Percentiles rank a stretch among this genome's conserved stretches.
These are phyloP conservation scores for Arctostaphylos glauca DNA, from an alignment of 148 eudicot genomes.

Conservation along the genomic window DNA sequence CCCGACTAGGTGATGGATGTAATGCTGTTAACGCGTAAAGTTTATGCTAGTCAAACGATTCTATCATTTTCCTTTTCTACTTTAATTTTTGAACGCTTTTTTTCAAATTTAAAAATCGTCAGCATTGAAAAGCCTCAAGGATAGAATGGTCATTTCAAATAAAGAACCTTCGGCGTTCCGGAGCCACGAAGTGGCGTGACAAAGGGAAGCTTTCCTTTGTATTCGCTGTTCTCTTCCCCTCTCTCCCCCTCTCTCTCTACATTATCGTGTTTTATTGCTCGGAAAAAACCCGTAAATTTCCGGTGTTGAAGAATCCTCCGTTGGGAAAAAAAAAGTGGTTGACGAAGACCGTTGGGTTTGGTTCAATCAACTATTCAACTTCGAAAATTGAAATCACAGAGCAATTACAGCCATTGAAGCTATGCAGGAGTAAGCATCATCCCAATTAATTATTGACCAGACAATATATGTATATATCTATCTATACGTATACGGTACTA, in stretches of 20 bases:
- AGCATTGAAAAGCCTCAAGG: background rate
- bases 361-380: background rate
- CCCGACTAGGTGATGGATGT: background rate
- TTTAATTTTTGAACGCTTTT: background rate
- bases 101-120: background rate
- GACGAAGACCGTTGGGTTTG: conserved; percentile 10
- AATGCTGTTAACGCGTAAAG: background rate
- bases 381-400: conserved; percentile 7
- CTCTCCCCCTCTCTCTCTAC: background rate
- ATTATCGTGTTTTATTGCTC: background rate
- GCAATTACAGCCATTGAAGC: conserved; percentile 16
- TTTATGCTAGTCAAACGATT: conserved; percentile 14
- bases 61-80: conserved; percentile 2
- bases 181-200: conserved; percentile 17
- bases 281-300: conserved; percentile 6
- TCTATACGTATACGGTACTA: background rate
- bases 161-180: background rate
- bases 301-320: too few species aligned
- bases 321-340: background rate
- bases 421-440: conserved; percentile 12
- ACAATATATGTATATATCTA: background rate
- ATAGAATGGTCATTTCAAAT: background rate
- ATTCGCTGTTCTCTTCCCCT: background rate
- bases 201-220: background rate
- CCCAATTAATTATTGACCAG: conserved; percentile 4